phyloP scores from a whole-genome alignment of 352 stramenopile species.

The Pythium vanterpoolii region DNA sequence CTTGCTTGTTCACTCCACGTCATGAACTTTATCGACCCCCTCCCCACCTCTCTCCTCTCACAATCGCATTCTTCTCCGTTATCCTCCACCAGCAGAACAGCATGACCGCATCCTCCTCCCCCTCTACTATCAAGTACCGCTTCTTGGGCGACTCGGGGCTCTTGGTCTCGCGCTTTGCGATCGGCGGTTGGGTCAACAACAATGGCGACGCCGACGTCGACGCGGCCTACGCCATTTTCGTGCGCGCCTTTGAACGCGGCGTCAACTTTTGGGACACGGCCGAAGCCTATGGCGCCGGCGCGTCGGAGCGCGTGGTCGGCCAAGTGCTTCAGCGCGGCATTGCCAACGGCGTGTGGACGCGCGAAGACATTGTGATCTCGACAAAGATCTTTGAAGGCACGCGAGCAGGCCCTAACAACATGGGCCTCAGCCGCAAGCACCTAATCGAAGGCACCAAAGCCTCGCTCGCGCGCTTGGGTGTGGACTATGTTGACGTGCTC shows the following conservation, averaged over 20 bases:
- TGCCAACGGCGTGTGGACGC: conserved; percentile 21
- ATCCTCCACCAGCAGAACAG: background rate
- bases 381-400: conserved; percentile 61
- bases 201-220: conserved; percentile 8
- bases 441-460: conserved; percentile 48
- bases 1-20: too few relatives aligned
- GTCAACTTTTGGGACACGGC: conserved; percentile 66
- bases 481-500: conserved; percentile 46
- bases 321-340: conserved; percentile 29
- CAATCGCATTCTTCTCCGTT: background rate
- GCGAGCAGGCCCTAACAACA: conserved; percentile 21
- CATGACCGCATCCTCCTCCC: background rate
- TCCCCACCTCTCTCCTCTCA: background rate
- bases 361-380: conserved; percentile 55
- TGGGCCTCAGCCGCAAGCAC: conserved; percentile 39
- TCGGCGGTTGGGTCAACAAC: conserved; percentile 15
- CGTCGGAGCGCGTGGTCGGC: conserved; percentile 36
- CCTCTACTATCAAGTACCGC: conserved; percentile 22
- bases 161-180: conserved; percentile 21
- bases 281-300: conserved; percentile 33
- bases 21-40: background rate
- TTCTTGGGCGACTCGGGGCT: conserved; percentile 27
- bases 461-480: conserved; percentile 37
- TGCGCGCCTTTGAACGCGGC: conserved; percentile 19
- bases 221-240: conserved; percentile 13